These are phyloP conservation scores for Podaxis mareebaensis DNA, from an alignment of 768 basidiomycete species.

Conservation along the genomic window DNA sequence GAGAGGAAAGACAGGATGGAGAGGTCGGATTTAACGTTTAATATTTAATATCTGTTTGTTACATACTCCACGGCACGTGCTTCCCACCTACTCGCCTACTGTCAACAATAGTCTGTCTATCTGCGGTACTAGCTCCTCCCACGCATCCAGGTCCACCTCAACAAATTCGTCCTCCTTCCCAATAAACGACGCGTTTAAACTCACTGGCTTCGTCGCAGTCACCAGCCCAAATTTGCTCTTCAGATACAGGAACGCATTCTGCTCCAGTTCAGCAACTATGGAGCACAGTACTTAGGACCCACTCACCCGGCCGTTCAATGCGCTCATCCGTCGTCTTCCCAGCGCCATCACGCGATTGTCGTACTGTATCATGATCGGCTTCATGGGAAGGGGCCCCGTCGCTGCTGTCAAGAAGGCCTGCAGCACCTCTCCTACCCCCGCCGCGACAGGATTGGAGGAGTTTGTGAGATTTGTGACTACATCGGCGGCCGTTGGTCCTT, in stretches of 20 bases:
- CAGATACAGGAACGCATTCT: constrained; percentile 37
- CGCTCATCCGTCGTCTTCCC: constrained; percentile 31
- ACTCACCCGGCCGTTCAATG: constrained; percentile 35
- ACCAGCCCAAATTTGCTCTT: constrained; percentile 38
- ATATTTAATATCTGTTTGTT: not conserved
- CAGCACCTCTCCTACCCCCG: constrained; percentile 34
- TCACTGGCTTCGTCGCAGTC: constrained; percentile 29
- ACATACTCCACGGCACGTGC: not conserved
- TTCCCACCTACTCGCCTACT: not conserved
- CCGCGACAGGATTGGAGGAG: constrained; percentile 30
- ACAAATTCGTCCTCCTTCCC: constrained; percentile 28
- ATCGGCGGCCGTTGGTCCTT: constrained; percentile 20
- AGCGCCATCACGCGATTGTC: constrained; percentile 34
- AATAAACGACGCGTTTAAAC: constrained; percentile 29
- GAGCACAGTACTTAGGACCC: not conserved
- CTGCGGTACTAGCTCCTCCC: constrained; percentile 35
- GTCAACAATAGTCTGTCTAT: constrained; percentile 26
- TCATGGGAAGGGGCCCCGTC: constrained; percentile 20
- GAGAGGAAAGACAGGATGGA: not conserved
- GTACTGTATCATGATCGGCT: constrained; percentile 35
- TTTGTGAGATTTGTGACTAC: constrained; percentile 21
- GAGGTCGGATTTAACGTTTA: too few species aligned
- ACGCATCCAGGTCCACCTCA: constrained; percentile 37
- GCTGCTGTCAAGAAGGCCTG: constrained; percentile 26
- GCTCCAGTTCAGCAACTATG: not conserved